Percentiles rank a stretch among this genome's conserved stretches.
Conservation (phyloP, 2,329 filamentous ascomycete genomes). For the Shiraia bambusicola region DNA sequence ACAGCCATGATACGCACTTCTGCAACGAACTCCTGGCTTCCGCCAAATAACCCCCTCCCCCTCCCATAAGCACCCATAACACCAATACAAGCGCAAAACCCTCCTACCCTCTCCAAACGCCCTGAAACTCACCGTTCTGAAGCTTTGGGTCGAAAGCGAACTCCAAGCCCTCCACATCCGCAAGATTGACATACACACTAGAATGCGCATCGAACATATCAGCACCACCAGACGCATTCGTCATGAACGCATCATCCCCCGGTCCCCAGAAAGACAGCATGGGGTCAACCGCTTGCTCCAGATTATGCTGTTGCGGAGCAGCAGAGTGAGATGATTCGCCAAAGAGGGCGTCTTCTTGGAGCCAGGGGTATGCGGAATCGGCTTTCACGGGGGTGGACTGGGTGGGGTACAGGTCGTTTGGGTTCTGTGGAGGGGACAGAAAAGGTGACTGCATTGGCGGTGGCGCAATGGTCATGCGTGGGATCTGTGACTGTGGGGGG, state of each 20-base stretch:
- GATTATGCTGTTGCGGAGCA: neutral
- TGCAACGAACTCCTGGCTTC: too few species aligned
- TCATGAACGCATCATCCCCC: neutral
- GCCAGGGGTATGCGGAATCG: constrained; percentile 6
- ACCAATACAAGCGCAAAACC: too few species aligned
- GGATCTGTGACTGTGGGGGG: constrained; percentile 1
- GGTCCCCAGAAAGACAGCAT: neutral
- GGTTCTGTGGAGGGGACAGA: constrained; percentile 6
- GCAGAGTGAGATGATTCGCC: neutral
- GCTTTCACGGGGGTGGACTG: constrained; percentile 1
- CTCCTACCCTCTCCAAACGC: constrained; percentile 3
- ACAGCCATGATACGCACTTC: too few species aligned
- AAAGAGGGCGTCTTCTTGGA: neutral
- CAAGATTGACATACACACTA: constrained; percentile 5
- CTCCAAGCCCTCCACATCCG: constrained; percentile 4
- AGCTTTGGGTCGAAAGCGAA: neutral
- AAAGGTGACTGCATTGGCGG: constrained; percentile 4
- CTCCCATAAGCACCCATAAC: too few species aligned
- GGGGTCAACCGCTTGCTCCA: too few species aligned
- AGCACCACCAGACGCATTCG: neutral
- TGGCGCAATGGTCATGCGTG: constrained; percentile 7
- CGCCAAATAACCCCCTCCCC: too few species aligned
- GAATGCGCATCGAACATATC: constrained; percentile 6
- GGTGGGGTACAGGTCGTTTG: constrained; percentile 1
- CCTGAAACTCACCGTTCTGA: neutral